Evolutionary conservation across 1,139 yeast genomes (phyloP).

Genomic region (Petasospora fabianii): DNA sequence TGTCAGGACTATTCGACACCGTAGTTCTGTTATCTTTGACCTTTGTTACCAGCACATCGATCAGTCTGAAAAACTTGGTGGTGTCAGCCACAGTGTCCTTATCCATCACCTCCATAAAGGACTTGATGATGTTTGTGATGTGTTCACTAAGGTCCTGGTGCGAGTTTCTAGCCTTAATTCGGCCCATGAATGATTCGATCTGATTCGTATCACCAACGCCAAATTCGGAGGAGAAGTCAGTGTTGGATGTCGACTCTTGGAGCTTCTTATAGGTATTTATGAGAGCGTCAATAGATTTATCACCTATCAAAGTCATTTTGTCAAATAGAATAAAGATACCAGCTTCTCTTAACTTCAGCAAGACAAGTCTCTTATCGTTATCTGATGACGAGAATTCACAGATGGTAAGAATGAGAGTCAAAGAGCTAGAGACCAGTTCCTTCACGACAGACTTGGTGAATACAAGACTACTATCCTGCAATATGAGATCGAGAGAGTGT

Average conservation of each 20-base stretch:
- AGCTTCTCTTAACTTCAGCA: conserved; percentile 62
- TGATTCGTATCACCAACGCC: conserved; percentile 14
- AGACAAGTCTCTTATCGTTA: conserved; percentile 41
- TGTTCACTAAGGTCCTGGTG: conserved; percentile 46
- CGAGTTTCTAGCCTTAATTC: conserved; percentile 31
- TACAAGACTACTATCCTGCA: conserved; percentile 71
- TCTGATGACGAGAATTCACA: conserved; percentile 57
- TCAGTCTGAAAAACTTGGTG: conserved; percentile 35
- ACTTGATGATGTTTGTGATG: conserved; percentile 8
- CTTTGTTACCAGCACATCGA: conserved; percentile 70
- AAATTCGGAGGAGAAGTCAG: conserved; percentile 22
- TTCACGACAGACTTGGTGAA: conserved; percentile 61
- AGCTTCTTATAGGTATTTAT: conserved; percentile 47
- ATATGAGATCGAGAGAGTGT: conserved; percentile 50
- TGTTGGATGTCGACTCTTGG: conserved; percentile 14
- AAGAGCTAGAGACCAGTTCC: conserved; percentile 67
- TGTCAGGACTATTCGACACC: conserved; percentile 38
- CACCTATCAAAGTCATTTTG: conserved; percentile 51
- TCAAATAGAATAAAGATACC: conserved; percentile 54
- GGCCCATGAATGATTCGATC: conserved; percentile 14
- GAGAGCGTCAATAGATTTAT: conserved; percentile 55
- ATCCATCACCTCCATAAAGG: conserved; percentile 15
- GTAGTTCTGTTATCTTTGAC: conserved; percentile 34
- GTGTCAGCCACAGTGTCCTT: conserved; percentile 31
- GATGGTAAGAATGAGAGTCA: conserved; percentile 63